These are phyloP conservation scores for Penicillium aurantiogriseum DNA, from an alignment of 2,329 filamentous ascomycete species.

Conservation along the genomic window DNA sequence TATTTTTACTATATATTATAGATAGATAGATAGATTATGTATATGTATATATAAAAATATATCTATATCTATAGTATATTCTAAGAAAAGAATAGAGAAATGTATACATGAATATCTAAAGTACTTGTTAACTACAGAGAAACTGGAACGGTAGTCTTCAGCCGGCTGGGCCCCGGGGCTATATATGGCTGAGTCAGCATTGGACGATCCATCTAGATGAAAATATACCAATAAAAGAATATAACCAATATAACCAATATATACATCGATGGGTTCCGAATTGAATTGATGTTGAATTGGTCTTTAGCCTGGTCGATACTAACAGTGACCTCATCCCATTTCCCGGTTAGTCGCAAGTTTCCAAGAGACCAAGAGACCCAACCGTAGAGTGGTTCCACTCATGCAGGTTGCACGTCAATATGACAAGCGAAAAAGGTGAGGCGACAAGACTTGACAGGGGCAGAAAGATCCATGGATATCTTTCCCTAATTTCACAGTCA, in stretches of 20 bases:
- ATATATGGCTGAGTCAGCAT: background rate
- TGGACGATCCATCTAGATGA: background rate
- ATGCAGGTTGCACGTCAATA: slow-evolving; percentile 11
- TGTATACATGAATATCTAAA: too few species aligned
- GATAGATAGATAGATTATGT: too few species aligned
- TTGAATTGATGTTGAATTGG: background rate
- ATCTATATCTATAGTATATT: too few species aligned
- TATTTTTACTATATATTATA: background rate
- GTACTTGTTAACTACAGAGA: too few species aligned
- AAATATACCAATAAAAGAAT: background rate
- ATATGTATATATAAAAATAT: too few species aligned
- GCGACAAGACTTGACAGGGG: background rate
- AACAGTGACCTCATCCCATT: background rate
- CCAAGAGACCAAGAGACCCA: background rate
- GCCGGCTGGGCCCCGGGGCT: background rate
- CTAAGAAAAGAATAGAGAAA: too few species aligned
- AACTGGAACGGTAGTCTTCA: too few species aligned
- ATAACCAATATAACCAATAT: background rate
- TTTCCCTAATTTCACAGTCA: background rate
- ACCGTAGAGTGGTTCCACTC: slow-evolving; percentile 6
- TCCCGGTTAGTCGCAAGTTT: background rate
- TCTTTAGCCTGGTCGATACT: background rate
- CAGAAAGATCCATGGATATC: background rate
- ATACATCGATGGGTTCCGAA: background rate
- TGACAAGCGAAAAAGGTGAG: background rate